Evolutionary conservation across 208 protist genomes (phyloP).

Genomic region (Leishmania gerbilli): DNA sequence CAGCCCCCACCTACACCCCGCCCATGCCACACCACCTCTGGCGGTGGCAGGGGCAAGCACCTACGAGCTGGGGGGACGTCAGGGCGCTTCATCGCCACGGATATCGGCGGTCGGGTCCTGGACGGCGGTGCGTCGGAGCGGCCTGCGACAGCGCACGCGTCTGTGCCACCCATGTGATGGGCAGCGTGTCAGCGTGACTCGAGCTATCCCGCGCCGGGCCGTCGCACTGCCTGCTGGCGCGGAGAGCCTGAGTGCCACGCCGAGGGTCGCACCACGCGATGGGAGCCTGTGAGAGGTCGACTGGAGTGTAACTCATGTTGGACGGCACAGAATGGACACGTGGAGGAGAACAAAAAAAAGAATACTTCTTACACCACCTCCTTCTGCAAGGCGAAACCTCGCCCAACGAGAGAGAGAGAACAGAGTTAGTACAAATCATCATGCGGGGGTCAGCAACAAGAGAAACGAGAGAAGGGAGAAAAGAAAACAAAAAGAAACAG

Average conservation of each 20-base stretch:
- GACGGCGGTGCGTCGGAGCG: neutral
- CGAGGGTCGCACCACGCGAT: neutral
- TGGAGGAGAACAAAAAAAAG: neutral
- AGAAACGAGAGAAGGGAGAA: neutral
- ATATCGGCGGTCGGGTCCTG: neutral
- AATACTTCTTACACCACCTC: neutral
- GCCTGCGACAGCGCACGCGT: neutral
- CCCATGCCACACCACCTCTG: neutral
- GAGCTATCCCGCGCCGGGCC: neutral
- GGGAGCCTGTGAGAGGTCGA: neutral
- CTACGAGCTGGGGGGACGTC: neutral
- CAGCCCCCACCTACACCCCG: neutral
- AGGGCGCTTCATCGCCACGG: neutral
- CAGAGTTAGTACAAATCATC: neutral
- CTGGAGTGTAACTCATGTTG: neutral
- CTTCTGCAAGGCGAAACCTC: neutral
- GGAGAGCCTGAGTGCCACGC: neutral
- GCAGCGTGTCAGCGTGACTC: neutral
- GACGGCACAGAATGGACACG: neutral
- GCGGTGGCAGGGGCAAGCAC: neutral
- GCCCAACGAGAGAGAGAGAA: neutral
- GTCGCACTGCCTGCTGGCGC: neutral
- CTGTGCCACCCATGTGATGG: neutral
- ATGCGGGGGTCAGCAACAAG: neutral
- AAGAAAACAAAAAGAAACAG: slow-evolving; percentile 2